Base-by-base conservation (phyloP, 2,329 filamentous ascomycete species). In the Fusarium nygamai region DNA sequence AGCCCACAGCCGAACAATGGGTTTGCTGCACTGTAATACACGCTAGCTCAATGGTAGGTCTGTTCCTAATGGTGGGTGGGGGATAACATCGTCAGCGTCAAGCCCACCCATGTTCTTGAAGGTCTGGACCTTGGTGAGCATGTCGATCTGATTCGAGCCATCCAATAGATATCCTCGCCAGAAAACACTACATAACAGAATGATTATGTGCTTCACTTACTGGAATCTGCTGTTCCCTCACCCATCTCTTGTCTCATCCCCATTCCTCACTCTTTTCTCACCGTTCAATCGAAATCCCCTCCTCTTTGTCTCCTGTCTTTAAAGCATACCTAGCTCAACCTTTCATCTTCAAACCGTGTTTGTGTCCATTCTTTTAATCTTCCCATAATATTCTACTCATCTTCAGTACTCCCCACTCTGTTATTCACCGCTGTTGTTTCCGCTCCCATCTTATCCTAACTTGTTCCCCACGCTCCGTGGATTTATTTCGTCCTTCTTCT, bases 401-500 rank as follows among this genome's bases (percentile, higher is more conserved):
- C 50, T 48, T 44, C 34, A 38, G 27, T 53, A 22, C 48, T 47
- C 34, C 51, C 44, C 22, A 7, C 47, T 48, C 58, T 58, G 43
- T 59, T 22, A 47, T 54, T 72, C 64, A 70, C 64, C 61, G 53
- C 71, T 61, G 43, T 66, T 74, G 41, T 67, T 63, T 29, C 47
- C 36, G 29, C n/a, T 43, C 51, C 31, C 27, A 43, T 34, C 39
- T 51, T 43, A 34, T 61, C 47, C 51, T 38, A 53, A 56, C 31
- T n/a, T 46, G 46, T 72, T 56, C 69, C 62, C 70, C 63, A 71
- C 60, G 59, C 29, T 57, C 31, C 44, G 62, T 43, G 70, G 67
- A 48, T 43, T 69, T 77, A 53, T 70, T 64, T 64, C 31, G 86
- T 80, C 39, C 77, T 81, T 67, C 88, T 87, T 60, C 77, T 80